Percentiles rank a stretch among this genome's conserved stretches.
These are phyloP conservation scores for Diaporthe destruens DNA, from an alignment of 2,329 filamentous ascomycete species.

Conservation along the genomic window DNA sequence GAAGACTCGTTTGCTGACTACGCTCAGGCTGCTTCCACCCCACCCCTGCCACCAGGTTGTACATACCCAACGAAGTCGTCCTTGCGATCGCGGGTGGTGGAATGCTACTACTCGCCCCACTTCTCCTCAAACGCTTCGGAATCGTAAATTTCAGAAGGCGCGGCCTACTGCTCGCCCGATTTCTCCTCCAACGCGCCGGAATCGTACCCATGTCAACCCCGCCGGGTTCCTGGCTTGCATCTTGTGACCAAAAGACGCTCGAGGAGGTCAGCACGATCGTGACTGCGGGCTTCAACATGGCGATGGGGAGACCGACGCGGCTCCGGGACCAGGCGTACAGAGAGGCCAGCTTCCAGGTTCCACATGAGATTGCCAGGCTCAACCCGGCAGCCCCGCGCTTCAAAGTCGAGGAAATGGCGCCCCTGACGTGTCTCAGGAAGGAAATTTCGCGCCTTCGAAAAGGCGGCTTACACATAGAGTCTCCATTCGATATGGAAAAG, in stretches of 20 bases:
- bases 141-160: no score
- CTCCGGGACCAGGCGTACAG: neutral
- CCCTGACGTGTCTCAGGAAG: neutral
- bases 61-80: neutral
- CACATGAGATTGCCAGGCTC: constrained; percentile 29
- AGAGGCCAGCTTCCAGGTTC: constrained; percentile 28
- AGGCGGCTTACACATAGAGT: no score
- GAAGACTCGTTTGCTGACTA: neutral
- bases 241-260: neutral
- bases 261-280: neutral
- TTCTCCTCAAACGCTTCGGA: no score
- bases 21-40: constrained; percentile 10
- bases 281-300: constrained; percentile 17
- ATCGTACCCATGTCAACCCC: no score
- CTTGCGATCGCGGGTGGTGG: no score
- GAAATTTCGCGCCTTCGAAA: neutral
- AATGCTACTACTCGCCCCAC: no score
- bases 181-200: no score
- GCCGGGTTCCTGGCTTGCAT: neutral
- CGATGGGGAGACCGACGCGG: neutral
- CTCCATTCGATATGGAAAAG: neutral
- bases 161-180: no score
- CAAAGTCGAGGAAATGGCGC: constrained; percentile 19
- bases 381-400: constrained; percentile 1
- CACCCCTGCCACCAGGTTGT: constrained; percentile 10